These are phyloP conservation scores for Apiosordaria backusii DNA, from an alignment of 495 filamentous ascomycete species.

Conservation along the genomic window DNA sequence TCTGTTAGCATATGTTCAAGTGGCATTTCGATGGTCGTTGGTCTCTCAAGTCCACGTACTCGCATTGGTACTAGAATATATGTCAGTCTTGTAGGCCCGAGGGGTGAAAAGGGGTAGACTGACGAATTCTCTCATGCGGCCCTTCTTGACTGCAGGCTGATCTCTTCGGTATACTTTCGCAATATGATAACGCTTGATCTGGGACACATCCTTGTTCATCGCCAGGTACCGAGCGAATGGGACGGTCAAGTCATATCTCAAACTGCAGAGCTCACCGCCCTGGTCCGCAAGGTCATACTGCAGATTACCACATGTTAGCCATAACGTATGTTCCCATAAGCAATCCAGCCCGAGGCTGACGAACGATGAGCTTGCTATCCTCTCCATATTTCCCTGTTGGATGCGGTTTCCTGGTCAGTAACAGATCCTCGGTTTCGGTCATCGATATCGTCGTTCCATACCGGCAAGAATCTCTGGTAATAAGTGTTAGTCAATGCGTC, in stretches of 20 bases:
- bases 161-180: conserved; percentile 69
- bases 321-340: conserved; percentile 78
- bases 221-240: conserved; percentile 88
- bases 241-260: conserved; percentile 89
- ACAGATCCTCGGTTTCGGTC: conserved; percentile 57
- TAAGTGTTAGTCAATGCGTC: neutral
- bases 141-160: conserved; percentile 48
- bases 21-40: neutral
- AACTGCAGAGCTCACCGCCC: conserved; percentile 76
- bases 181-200: conserved; percentile 87
- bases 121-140: conserved; percentile 85
- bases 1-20: neutral
- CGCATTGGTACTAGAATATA: conserved; percentile 71
- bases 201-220: conserved; percentile 69
- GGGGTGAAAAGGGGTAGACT: neutral
- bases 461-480: conserved; percentile 63
- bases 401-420: conserved; percentile 39
- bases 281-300: conserved; percentile 81
- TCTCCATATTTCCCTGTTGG: conserved; percentile 84
- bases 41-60: conserved; percentile 33
- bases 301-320: conserved; percentile 8
- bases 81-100: conserved; percentile 2
- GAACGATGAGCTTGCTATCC: conserved; percentile 88
- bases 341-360: conserved; percentile 46
- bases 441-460: conserved; percentile 61